Conservation (phyloP, 768 basidiomycete genomes). For the Guyanaporus albipodus region DNA sequence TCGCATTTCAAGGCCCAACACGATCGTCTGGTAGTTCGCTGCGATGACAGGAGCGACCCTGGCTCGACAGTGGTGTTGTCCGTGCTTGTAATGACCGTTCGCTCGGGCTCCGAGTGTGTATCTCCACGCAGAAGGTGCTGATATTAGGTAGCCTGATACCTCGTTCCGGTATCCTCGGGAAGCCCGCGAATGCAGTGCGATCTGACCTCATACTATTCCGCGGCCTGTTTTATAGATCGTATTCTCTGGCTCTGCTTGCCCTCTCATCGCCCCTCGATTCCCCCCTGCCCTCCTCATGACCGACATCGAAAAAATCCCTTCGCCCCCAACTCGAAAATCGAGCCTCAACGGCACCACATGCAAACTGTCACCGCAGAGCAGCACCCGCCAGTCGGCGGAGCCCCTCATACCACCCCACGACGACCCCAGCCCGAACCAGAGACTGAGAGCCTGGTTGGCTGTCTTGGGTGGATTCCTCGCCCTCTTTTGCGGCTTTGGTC, state of each 20-base stretch:
- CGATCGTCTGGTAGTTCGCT: no score
- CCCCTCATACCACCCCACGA: constrained; percentile 14
- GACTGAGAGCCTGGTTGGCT: constrained; percentile 40
- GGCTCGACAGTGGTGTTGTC: no score
- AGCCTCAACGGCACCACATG: constrained; percentile 20
- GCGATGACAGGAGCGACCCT: no score
- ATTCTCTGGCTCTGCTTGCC: not conserved
- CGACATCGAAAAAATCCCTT: constrained; percentile 29
- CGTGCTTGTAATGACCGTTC: no score
- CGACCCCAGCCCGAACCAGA: not conserved
- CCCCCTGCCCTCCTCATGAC: constrained; percentile 22
- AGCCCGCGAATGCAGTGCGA: constrained; percentile 20
- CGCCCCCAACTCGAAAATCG: constrained; percentile 15
- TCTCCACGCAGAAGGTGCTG: constrained; percentile 2
- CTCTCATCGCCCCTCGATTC: no score
- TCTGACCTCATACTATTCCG: constrained; percentile 18
- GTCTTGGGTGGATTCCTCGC: constrained; percentile 64
- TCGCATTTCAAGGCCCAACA: no score
- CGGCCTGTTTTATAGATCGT: constrained; percentile 26
- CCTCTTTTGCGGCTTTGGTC: constrained; percentile 68
- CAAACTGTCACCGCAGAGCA: constrained; percentile 20
- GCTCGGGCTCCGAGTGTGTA: not conserved
- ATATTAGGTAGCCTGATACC: constrained; percentile 14
- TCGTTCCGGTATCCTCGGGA: constrained; percentile 26
- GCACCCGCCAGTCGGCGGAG: constrained; percentile 20